Evolutionary conservation across 495 filamentous ascomycete genomes (phyloP), one percentile per base, ranked within the genome.

Genomic region (Wilcoxina mikolae): DNA sequence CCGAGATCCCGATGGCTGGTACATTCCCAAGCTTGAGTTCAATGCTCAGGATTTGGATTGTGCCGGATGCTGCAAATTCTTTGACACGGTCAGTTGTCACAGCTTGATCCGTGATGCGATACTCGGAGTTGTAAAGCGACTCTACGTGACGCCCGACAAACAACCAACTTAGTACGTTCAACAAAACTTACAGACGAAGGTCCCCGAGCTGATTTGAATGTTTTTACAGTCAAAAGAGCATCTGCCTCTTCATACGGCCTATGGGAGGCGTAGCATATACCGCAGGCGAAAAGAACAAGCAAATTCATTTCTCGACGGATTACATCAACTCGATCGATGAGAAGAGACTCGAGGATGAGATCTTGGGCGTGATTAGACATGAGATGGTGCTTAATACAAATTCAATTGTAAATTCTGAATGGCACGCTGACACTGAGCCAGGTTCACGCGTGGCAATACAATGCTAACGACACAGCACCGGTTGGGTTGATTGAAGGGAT

Each of bases 381-480:
- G 91, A 98, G 69, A 82, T 95, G 57, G 91, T n/a, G n/a, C n/a
- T n/a, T n/a, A n/a, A n/a, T n/a, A n/a, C n/a, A n/a, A n/a, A n/a
- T n/a, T n/a, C n/a, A n/a, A n/a, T n/a, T n/a, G n/a, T 47, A 18
- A 47, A 22, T 47, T n/a, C 44, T 3, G 22, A 22, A 47, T 17
- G 47, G n/a, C n/a, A n/a, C n/a, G n/a, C n/a, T n/a, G n/a, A n/a
- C n/a, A n/a, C n/a, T n/a, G n/a, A n/a, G n/a, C n/a, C n/a, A n/a
- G n/a, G n/a, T 96, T 10, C 91, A 98, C 66, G 95, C 89, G 71
- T 94, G 84, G 70, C 91, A 98, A 66, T 86, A 84, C 68, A 79
- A 84, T 51, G 83, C 74, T 0, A 71, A 68, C 1, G 77, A 75
- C 0, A 73, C 71, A 3, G 76, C 74, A 15, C 90, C 90, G 0